These are phyloP conservation scores for Colletotrichum tofieldiae DNA, from an alignment of 2,329 filamentous ascomycete genomes.

Conservation along the genomic window DNA sequence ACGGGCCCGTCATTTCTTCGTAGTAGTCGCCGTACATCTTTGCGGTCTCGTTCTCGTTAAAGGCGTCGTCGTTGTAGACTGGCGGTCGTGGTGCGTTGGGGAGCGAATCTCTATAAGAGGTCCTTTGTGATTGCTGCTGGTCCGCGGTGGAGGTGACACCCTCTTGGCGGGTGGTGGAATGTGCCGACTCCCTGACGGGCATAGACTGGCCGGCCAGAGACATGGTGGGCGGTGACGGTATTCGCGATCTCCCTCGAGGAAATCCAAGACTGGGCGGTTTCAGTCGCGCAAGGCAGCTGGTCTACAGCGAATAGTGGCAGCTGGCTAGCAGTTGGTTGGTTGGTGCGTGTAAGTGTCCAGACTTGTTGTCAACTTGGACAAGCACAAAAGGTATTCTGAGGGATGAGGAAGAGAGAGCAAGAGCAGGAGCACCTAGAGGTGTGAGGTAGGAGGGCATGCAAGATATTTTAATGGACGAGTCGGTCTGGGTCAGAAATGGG, in stretches of 20 bases:
- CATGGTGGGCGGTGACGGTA: slow-evolving; percentile 40
- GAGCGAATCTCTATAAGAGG: slow-evolving; percentile 44
- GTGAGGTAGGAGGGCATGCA: slow-evolving; percentile 33
- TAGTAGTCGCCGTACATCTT: slow-evolving; percentile 45
- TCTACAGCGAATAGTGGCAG: slow-evolving; percentile 32
- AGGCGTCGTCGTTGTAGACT: slow-evolving; percentile 38
- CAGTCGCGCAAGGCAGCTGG: slow-evolving; percentile 34
- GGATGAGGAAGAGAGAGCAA: slow-evolving; percentile 2
- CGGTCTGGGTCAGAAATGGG: slow-evolving; percentile 30
- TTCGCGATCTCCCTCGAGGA: slow-evolving; percentile 36
- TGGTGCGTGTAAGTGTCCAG: slow-evolving; percentile 35
- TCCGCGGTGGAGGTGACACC: slow-evolving; percentile 6
- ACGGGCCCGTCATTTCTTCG: slow-evolving; percentile 42
- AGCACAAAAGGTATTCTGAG: slow-evolving; percentile 5
- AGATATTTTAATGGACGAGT: slow-evolving; percentile 41
- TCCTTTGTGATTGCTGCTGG: slow-evolving; percentile 32
- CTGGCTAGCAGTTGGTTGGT: slow-evolving; percentile 2
- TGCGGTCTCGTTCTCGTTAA: slow-evolving; percentile 43
- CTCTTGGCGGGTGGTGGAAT: slow-evolving; percentile 31
- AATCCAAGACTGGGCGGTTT: slow-evolving; percentile 41
- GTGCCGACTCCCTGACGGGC: slow-evolving; percentile 41
- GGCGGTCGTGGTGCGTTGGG: slow-evolving; percentile 41
- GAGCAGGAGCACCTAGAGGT: not conserved
- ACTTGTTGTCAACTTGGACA: slow-evolving; percentile 8
- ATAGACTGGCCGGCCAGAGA: slow-evolving; percentile 43